Base-by-base conservation (phyloP, 768 basidiomycete species). In the Pisolithus sp. region DNA sequence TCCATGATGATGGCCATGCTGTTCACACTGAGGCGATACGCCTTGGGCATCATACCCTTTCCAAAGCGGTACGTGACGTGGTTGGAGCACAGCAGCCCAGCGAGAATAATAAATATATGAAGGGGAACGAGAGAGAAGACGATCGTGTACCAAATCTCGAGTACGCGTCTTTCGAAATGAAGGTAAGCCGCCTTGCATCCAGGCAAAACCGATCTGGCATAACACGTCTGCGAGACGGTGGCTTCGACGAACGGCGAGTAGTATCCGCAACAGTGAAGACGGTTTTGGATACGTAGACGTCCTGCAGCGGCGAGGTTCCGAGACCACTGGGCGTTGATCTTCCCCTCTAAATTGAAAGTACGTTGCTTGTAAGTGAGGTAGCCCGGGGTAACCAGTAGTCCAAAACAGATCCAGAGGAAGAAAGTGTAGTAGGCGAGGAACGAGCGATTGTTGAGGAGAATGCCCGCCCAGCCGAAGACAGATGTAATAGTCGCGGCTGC, bases 1-100 rank as follows among this genome's bases (percentile, higher is more conserved):
- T 92, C 89, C 85, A 90, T 84, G 64, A 92, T 88, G 48, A 86
- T 76, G 3, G 84, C 85, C 83, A 90, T 86, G 53, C 79, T 83
- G 53, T 75, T 77, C 74, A 80, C 71, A 69, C 82, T 83, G 42
- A 91, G 73, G 34, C 87, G 74, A 67, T 92, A 91, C 13, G 84
- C 81, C 73, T 88, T 86, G 39, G 88, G 89, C 76, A 85, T 89
- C 81, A 90, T 83, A 53, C 89, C 89, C 72, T 90, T 91, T 9
- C 88, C 88, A 65, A 91, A 91, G 48, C 89, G 76, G 64, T 89
- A 90, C 20, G 88, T 91, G 64, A 92, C 82, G 58, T 91, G 89
- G 68, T 89, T 90, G 21, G 83, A 83, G 65, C 85, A 91, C 46
- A 91, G 66, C 50, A 91, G 67, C 13, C 75, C 81, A 1, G 74